Percentiles rank a stretch among this genome's conserved stretches.
Evolutionary conservation across 2,329 filamentous ascomycete species (phyloP).

Genomic region (Aspergillus texensis): DNA sequence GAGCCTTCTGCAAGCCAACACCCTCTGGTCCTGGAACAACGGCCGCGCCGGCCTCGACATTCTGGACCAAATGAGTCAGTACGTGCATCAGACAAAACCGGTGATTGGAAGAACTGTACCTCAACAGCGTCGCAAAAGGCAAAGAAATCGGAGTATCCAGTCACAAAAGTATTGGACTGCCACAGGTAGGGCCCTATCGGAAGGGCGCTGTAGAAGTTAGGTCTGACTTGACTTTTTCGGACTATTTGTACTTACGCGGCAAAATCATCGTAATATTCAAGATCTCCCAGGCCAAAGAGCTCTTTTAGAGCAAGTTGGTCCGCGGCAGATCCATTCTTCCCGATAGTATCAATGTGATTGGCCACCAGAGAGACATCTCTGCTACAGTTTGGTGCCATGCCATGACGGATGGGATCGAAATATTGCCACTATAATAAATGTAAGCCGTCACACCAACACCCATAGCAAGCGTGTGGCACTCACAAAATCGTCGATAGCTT

Average conservation of each 20-base stretch:
- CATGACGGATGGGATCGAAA: slow-evolving; percentile 58
- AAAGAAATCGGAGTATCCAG: slow-evolving; percentile 48
- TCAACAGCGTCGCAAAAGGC: background rate
- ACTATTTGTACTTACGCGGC: slow-evolving; percentile 34
- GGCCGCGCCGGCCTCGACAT: slow-evolving; percentile 31
- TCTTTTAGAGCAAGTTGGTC: slow-evolving; percentile 52
- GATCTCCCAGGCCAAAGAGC: slow-evolving; percentile 54
- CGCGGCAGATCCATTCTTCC: slow-evolving; percentile 45
- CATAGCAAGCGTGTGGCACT: background rate
- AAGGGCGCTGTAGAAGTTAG: slow-evolving; percentile 44
- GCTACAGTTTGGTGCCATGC: slow-evolving; percentile 63
- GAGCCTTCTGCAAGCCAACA: slow-evolving; percentile 57
- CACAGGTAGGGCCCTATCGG: slow-evolving; percentile 61
- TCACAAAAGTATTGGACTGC: slow-evolving; percentile 57
- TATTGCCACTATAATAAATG: slow-evolving; percentile 54
- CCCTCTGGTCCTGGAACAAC: slow-evolving; percentile 44
- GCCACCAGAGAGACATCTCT: slow-evolving; percentile 55
- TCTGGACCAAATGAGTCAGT: slow-evolving; percentile 33
- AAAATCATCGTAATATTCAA: slow-evolving; percentile 58
- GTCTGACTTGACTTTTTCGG: background rate
- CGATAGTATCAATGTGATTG: slow-evolving; percentile 56
- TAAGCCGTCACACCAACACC: background rate
- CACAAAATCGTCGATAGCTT: slow-evolving; percentile 58
- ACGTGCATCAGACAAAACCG: background rate
- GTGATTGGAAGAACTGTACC: background rate